Evolutionary conservation across 163 green algal genomes (phyloP), one percentile per base, ranked within the genome.

Genomic region (Scenedesmus sp.): DNA sequence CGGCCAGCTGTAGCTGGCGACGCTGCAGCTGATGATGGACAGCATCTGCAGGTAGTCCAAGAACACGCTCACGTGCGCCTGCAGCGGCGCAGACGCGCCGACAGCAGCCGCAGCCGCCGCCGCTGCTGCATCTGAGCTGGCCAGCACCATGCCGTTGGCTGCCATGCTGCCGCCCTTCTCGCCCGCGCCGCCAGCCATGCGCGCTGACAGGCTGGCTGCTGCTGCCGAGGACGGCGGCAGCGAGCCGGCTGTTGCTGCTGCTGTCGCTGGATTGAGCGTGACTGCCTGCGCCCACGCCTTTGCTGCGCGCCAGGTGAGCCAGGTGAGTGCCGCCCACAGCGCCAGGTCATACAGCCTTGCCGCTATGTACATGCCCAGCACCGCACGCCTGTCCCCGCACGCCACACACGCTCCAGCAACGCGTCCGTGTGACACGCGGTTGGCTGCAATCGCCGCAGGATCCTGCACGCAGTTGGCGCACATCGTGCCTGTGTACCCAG

Each of bases 21-120:
- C 77, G n/a, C 76, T 89, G 74, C 8, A 73, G 54, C 85, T 66
- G 46, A 93, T 84, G 85, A 93, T 79, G 0, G 90, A 88, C 20
- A 91, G 62, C 74, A 93, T 89, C 59, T 93, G 90, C 73, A 93
- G 77, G 85, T 87, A 85, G 60, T 93, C 90, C 12, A 93, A 15
- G 66, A 91, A 88, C 12, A 90, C 90, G 54, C 5, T 60, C 2
- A 88, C 85, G 46, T 93, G 90, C 18, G 86, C 90, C 5, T 88
- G 76, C 64, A 91, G 85, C 12, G 73, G 55, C 26, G 90, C 88
- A 5, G 70, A 81, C 9, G 55, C 66, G 26, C 76, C 76, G 8
- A 91, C 76, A 0, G 12, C 87, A 15, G 87, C 87, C 6, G 89
- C 89, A 7, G 79, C 79, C 13, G 88, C 88, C 26, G 88, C 88